Conservation (phyloP, 208 protist genomes). For the Dictyostelium gargantuum region DNA sequence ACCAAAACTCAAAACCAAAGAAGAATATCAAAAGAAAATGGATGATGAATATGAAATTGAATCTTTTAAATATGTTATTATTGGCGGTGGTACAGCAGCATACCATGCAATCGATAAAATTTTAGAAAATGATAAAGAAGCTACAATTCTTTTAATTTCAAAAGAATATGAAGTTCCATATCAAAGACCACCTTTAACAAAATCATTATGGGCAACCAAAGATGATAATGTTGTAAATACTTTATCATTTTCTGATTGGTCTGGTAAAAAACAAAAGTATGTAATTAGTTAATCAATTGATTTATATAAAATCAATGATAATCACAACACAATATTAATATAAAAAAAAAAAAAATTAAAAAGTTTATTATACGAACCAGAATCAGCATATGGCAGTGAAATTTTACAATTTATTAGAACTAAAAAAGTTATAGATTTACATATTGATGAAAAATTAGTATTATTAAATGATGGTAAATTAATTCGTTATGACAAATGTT, state of each 20-base stretch:
- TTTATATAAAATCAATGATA: too few species aligned
- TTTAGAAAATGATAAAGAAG: slow-evolving; percentile 34
- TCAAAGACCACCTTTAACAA: slow-evolving; percentile 53
- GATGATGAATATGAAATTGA: slow-evolving; percentile 10
- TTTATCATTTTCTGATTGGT: slow-evolving; percentile 39
- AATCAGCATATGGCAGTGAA: slow-evolving; percentile 46
- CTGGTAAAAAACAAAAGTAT: slow-evolving; percentile 13
- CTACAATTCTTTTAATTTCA: slow-evolving; percentile 12
- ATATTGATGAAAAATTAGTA: slow-evolving; percentile 37
- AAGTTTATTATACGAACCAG: slow-evolving; percentile 42
- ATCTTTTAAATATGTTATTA: slow-evolving; percentile 65
- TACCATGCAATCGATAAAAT: slow-evolving; percentile 59
- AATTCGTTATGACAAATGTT: slow-evolving; percentile 47
- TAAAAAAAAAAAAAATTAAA: too few species aligned
- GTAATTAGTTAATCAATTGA: background rate
- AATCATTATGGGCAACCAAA: slow-evolving; percentile 9
- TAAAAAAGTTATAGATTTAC: slow-evolving; percentile 46
- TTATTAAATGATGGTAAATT: slow-evolving; percentile 63
- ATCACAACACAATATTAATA: too few species aligned
- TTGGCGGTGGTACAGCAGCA: slow-evolving; percentile 64
- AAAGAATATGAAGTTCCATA: slow-evolving; percentile 44
- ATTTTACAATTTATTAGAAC: slow-evolving; percentile 42
- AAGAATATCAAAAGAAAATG: background rate
- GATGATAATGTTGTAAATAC: slow-evolving; percentile 9
- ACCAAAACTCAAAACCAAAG: too few species aligned